Conservation (phyloP, 805 yeast species). For the Myxozyma kluyveri region DNA sequence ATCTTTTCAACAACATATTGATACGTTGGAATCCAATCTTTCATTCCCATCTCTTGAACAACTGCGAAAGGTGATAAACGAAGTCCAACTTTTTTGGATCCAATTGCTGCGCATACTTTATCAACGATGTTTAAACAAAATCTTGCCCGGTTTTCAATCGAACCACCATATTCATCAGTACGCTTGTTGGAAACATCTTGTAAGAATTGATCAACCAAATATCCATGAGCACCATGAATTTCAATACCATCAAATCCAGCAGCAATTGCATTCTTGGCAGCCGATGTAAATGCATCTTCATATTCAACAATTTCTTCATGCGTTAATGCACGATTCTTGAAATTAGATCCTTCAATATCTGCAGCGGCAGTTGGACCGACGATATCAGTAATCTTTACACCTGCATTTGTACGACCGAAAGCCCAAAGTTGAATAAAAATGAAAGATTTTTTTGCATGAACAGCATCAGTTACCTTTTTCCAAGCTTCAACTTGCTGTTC, state of each 20-base stretch:
- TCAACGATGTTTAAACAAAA: conserved; percentile 54
- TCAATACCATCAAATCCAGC: conserved; percentile 64
- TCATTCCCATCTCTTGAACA: conserved; percentile 35
- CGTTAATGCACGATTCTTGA: conserved; percentile 11
- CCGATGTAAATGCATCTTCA: conserved; percentile 47
- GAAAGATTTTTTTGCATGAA: conserved; percentile 45
- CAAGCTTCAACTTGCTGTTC: conserved; percentile 85
- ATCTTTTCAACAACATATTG: conserved; percentile 45
- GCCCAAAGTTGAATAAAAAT: conserved; percentile 47
- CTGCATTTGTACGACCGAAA: conserved; percentile 43
- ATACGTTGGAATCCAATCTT: conserved; percentile 41
- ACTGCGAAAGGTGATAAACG: conserved; percentile 44
- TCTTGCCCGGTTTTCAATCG: conserved; percentile 55
- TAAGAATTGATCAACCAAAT: conserved; percentile 49
- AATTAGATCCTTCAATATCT: conserved; percentile 1
- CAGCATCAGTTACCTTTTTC: conserved; percentile 48
- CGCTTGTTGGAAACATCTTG: conserved; percentile 49
- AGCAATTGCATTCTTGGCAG: conserved; percentile 52
- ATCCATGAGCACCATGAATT: conserved; percentile 64
- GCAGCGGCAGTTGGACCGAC: conserved; percentile 39
- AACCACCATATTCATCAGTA: conserved; percentile 62
- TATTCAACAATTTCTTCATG: conserved; percentile 47
- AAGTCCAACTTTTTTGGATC: conserved; percentile 42
- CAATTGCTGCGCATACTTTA: conserved; percentile 50
- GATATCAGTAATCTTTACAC: conserved; percentile 36